Base-by-base conservation (phyloP, 768 basidiomycete species). In the Termitomyces sp. region DNA sequence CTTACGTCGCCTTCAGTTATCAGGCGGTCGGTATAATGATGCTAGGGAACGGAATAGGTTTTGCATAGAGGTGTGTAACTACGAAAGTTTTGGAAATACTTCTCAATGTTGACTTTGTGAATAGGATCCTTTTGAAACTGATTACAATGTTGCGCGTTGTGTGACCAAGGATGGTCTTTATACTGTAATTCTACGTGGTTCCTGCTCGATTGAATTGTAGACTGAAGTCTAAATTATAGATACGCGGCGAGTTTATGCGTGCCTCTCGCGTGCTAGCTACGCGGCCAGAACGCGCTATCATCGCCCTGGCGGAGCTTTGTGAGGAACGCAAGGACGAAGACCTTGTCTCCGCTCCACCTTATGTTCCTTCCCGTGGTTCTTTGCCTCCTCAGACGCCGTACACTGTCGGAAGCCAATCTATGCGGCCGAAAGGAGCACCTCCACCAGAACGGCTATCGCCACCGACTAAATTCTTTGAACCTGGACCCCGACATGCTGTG, bases 171-270 rank as follows among this genome's bases (percentile, higher is more conserved):
- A 99, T 70, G 96, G 96, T 3, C 78, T 99, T 55, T 98, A 97
- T 67, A 93, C 92, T 42, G 95, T 95, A 67, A 65, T n/a, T 46
- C 84, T 69, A 37, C 34, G 33, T 48, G n/a, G 44, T 44, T 27
- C 36, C 40, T 51, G 34, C 27, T 53, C 46, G 46, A 49, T 30
- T 50, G 44, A 24, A 30, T 39, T 49, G 18, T 46, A 61, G 24
- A 51, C 63, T 62, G 37, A 66, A 33, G 36, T 51, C 57, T 18
- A 9, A 40, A 43, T 32, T 45, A 8, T 64, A 98, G 95, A 95
- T 99, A 67, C 95, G 96, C 14, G 95, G 96, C 9, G 96, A 98
- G 75, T 96, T 99, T 71, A 96, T 96, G 93, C 88, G 96, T 36
- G 96, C 95, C 5, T 87, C 89, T 24, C 82, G 94, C 55, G 91